Percentiles rank a stretch among this genome's conserved stretches.
Evolutionary conservation across 2,329 filamentous ascomycete species (phyloP).

Genomic region (Botrytis sinoallii): DNA sequence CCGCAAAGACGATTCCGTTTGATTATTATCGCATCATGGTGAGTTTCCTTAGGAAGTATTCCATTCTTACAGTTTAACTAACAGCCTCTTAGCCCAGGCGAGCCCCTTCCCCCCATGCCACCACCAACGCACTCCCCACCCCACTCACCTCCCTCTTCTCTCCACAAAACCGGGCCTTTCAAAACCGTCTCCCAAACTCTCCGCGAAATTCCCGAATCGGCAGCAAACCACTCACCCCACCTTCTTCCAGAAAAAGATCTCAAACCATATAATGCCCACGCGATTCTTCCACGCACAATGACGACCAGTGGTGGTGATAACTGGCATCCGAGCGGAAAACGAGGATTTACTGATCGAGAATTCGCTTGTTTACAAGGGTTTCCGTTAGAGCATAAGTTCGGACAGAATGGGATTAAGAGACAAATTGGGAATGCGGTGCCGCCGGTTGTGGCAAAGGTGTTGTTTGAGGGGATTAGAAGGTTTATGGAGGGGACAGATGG

Average conservation of each 20-base stretch:
- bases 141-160: constrained; percentile 33
- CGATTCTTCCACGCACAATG: constrained; percentile 54
- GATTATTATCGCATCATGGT: constrained; percentile 53
- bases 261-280: constrained; percentile 46
- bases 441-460: constrained; percentile 50
- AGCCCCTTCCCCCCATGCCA: constrained; percentile 65
- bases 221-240: constrained; percentile 41
- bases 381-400: constrained; percentile 57
- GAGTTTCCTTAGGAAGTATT: background rate
- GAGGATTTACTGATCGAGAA: constrained; percentile 63
- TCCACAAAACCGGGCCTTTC: constrained; percentile 35
- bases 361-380: constrained; percentile 69
- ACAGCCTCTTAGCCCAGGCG: constrained; percentile 56
- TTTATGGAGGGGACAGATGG: constrained; percentile 35
- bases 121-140: constrained; percentile 52
- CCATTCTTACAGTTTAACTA: background rate
- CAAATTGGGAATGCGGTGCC: constrained; percentile 83
- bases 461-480: constrained; percentile 42
- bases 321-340: constrained; percentile 61
- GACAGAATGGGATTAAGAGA: constrained; percentile 44
- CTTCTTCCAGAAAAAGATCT: constrained; percentile 17
- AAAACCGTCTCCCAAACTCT: constrained; percentile 44
- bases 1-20: constrained; percentile 42
- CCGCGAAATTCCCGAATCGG: constrained; percentile 28
- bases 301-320: constrained; percentile 62